Base-by-base conservation (phyloP, 2,329 filamentous ascomycete species). In the Fusarium guadeloupense region DNA sequence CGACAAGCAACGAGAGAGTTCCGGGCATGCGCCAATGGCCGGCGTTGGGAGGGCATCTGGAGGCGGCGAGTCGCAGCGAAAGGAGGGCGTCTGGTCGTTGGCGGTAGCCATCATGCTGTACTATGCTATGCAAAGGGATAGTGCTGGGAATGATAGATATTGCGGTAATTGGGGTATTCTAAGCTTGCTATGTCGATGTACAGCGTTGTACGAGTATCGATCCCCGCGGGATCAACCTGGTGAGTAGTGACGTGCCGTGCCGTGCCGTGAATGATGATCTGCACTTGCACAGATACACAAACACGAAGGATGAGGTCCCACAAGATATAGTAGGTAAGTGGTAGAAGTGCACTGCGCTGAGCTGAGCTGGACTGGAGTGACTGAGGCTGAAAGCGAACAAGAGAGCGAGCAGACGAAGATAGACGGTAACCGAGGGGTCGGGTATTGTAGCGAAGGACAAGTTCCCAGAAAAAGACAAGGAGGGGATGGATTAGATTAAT, bases 1-100 rank as follows among this genome's bases (percentile, higher is more conserved):
- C 2, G 88, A 93, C 28, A 90, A 76, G 64, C 85, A 88, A 60
- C 89, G 87, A 47, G 86, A 83, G 48, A 89, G 80, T 52, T 82
- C 78, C 12, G 85, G 81, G 38, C 82, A 82, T 35, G 85, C 79
- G 34, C 85, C 83, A 53, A 90, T 79, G 51, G 89, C 86, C 33
- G 83, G 81, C n/a, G 83, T 83, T 7, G 89, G 89, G 16, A 83
- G 80, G 16, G 81, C 77, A 68, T 87, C 86, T 31, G 87, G 86
- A 44, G 88, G 85, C n/a, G 89, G 88, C 30, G 89, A 90, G 55
- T 80, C 80, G 66, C 81, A 79, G 69, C 81, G 82, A 43, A 80
- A 62, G 59, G 67, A 45, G 17, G 71, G 67, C 42, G 63, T 66
- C 38, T 71, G 69, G 48, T 74, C 68, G 65, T 74, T 71, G 59